A percentile compares a stretch with the other conserved stretches of the same genome.
Conservation (phyloP, 805 yeast species). For the Candida awuae region DNA sequence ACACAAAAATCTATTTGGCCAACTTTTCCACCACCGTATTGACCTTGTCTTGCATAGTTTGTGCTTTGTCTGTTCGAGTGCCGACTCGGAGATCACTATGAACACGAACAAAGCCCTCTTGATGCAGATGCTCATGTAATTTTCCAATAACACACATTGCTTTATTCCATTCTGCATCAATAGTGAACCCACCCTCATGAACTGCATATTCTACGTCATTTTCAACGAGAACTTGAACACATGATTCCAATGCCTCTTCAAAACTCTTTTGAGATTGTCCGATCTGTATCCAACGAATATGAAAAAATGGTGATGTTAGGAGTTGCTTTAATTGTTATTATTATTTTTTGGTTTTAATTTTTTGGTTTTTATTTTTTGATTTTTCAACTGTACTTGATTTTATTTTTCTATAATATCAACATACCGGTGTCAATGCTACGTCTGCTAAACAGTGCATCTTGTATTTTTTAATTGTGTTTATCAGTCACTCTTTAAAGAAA, state of each 20-base stretch:
- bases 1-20: constrained; percentile 9
- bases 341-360: not conserved
- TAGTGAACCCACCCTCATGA: constrained; percentile 87
- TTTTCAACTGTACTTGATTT: too few species aligned
- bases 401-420: too few species aligned
- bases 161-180: constrained; percentile 80
- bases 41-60: constrained; percentile 65
- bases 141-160: constrained; percentile 73
- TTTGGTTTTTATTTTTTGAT: not conserved
- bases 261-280: constrained; percentile 74
- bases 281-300: too few species aligned
- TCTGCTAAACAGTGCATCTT: constrained; percentile 69
- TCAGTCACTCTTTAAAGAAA: too few species aligned
- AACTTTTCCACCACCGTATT: constrained; percentile 53
- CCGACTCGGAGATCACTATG: constrained; percentile 85
- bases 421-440: constrained; percentile 71
- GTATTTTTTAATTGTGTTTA: constrained; percentile 22
- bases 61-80: constrained; percentile 68
- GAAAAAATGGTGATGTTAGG: too few species aligned
- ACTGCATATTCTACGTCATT: constrained; percentile 59
- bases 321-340: constrained; percentile 4
- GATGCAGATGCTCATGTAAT: constrained; percentile 64
- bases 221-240: constrained; percentile 53
- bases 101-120: constrained; percentile 62
- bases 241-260: constrained; percentile 65